Conservation (phyloP, 2,329 filamentous ascomycete species). For the Phyllosticta ampelicida region DNA sequence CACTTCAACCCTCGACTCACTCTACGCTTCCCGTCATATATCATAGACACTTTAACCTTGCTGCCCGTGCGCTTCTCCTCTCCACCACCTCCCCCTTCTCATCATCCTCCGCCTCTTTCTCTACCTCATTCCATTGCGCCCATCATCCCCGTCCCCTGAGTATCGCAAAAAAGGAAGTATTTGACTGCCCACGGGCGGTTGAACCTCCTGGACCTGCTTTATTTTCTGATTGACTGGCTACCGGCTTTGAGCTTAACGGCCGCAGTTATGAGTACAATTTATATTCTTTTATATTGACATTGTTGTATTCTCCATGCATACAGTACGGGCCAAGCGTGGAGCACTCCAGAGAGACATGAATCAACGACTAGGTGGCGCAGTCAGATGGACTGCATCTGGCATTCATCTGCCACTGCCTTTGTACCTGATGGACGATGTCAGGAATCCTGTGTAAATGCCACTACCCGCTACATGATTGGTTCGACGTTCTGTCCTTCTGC, state of each 20-base stretch:
- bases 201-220: neutral
- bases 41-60: neutral
- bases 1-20: neutral
- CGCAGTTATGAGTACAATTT: neutral
- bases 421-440: too few species aligned
- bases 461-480: neutral
- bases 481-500: neutral
- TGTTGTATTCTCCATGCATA: neutral
- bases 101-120: neutral
- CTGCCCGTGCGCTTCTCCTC: neutral
- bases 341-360: neutral
- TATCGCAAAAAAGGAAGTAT: too few species aligned
- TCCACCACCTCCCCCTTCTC: neutral
- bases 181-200: too few species aligned
- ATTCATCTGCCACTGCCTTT: too few species aligned
- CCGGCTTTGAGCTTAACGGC: neutral
- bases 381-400: too few species aligned
- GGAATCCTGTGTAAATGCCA: too few species aligned
- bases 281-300: neutral
- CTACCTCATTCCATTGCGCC: neutral
- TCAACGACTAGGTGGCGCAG: neutral
- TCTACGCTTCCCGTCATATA: neutral
- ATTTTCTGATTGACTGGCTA: neutral
- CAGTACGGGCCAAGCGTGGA: neutral
- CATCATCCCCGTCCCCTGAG: too few species aligned